Conservation (phyloP, 1,284 basidiomycete species). For the Mixia osmundae region DNA sequence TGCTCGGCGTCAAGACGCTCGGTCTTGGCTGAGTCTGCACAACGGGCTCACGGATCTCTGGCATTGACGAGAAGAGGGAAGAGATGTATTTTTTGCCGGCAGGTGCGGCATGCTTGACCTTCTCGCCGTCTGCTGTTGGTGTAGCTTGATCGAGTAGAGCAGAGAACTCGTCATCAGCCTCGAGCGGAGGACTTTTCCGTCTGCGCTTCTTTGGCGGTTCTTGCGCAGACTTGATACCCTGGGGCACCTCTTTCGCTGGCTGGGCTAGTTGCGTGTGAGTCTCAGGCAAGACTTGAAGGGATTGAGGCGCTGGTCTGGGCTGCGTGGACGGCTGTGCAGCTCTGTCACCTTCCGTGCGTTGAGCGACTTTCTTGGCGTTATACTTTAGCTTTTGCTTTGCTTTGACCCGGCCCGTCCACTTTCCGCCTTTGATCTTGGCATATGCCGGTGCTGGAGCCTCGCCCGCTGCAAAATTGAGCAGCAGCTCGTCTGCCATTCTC, state of each 20-base stretch:
- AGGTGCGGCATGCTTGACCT: conserved; percentile 11
- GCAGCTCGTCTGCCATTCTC: too few species aligned
- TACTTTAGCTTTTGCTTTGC: conserved; percentile 8
- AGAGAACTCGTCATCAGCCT: neutral
- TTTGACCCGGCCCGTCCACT: conserved; percentile 15
- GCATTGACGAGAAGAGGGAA: conserved; percentile 55
- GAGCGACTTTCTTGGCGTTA: too few species aligned
- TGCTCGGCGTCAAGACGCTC: conserved; percentile 36
- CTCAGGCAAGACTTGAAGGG: neutral
- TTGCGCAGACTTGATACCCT: too few species aligned
- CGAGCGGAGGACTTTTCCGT: too few species aligned
- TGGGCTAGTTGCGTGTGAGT: neutral
- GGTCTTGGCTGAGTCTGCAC: conserved; percentile 22
- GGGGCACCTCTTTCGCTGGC: too few species aligned
- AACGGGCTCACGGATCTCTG: conserved; percentile 6
- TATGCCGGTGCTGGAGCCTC: conserved; percentile 1
- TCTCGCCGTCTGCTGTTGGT: neutral
- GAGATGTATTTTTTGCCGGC: conserved; percentile 51
- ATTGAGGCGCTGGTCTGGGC: neutral
- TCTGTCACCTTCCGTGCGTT: conserved; percentile 1
- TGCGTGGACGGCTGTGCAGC: neutral
- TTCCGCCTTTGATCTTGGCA: conserved; percentile 8
- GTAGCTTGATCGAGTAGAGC: neutral
- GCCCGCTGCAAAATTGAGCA: conserved; percentile 6
- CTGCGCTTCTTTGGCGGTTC: neutral